Conservation (phyloP, 345 rosid genomes). For the Bruguiera sexangula region DNA sequence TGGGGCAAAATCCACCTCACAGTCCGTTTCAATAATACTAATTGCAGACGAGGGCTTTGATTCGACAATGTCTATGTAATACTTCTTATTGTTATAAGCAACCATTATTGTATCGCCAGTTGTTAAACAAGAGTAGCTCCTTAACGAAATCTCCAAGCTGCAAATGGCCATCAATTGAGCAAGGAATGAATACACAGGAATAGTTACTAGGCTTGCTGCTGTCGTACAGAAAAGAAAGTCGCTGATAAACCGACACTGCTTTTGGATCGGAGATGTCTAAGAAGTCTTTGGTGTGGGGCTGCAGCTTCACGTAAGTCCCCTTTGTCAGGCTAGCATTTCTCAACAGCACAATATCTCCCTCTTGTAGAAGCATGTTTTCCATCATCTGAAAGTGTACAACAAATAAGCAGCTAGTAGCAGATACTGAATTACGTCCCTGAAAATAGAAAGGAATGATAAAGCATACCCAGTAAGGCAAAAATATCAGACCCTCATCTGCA, state of each 20-base stretch:
- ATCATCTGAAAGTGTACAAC: conserved; percentile 44
- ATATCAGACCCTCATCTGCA: conserved; percentile 63
- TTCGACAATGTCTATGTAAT: conserved; percentile 57
- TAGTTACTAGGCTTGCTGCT: not conserved
- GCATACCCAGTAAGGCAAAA: conserved; percentile 63
- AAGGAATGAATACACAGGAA: not conserved
- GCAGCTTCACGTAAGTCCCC: conserved; percentile 61
- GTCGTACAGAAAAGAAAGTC: not conserved
- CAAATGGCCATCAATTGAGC: conserved; percentile 9
- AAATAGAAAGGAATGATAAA: not conserved
- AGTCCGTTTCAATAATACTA: conserved; percentile 68
- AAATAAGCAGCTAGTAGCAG: not conserved
- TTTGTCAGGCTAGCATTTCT: conserved; percentile 48
- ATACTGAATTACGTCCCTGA: not conserved
- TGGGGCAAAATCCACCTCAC: conserved; percentile 69
- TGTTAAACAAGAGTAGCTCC: conserved; percentile 73
- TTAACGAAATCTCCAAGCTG: conserved; percentile 68
- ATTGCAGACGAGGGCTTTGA: conserved; percentile 60
- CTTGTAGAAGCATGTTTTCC: conserved; percentile 65
- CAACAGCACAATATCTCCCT: conserved; percentile 51
- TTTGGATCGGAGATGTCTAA: conserved; percentile 66
- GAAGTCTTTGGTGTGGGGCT: conserved; percentile 62
- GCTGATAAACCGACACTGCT: conserved; percentile 50
- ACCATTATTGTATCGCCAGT: conserved; percentile 62
- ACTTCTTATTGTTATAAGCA: conserved; percentile 60